Conservation (phyloP, 163 green algal genomes). For the Botryococcus braunii region DNA sequence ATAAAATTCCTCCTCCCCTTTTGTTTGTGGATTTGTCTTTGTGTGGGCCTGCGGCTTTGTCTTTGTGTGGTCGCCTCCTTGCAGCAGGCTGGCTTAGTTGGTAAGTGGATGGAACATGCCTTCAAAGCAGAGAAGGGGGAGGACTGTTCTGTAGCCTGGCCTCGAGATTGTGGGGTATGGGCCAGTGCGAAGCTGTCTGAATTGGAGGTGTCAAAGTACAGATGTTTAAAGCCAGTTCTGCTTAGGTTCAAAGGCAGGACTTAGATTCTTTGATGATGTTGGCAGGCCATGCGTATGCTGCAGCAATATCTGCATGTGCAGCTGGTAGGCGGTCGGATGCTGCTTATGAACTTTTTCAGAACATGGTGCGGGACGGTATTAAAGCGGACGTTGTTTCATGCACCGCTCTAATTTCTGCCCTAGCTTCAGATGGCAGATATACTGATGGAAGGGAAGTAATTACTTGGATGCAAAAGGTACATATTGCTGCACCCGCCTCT, state of each 20-base stretch:
- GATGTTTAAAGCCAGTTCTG: too few relatives aligned
- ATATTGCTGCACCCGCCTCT: conserved; percentile 5
- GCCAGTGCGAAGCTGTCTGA: too few relatives aligned
- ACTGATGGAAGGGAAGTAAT: conserved; percentile 46
- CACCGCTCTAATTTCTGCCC: conserved; percentile 74
- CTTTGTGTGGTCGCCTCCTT: too few relatives aligned
- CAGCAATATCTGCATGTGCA: conserved; percentile 74
- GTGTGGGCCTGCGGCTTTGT: too few relatives aligned
- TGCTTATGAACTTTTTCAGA: conserved; percentile 71
- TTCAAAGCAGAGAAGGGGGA: too few relatives aligned
- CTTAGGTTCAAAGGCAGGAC: neutral
- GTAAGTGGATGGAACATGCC: too few relatives aligned
- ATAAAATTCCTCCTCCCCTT: too few relatives aligned
- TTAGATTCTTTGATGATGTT: neutral
- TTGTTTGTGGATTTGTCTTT: too few relatives aligned
- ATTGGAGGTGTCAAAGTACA: too few relatives aligned
- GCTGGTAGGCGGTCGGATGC: conserved; percentile 58
- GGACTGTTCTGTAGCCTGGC: too few relatives aligned
- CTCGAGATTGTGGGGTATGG: too few relatives aligned
- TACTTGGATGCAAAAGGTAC: conserved; percentile 61
- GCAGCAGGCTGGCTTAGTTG: too few relatives aligned
- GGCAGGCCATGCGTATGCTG: conserved; percentile 70
- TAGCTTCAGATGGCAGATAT: conserved; percentile 57
- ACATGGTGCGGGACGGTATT: conserved; percentile 66
- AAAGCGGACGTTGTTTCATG: conserved; percentile 80